phyloP scores from a whole-genome alignment of 345 rosid genomes.

The Moricandia moricandioides region DNA sequence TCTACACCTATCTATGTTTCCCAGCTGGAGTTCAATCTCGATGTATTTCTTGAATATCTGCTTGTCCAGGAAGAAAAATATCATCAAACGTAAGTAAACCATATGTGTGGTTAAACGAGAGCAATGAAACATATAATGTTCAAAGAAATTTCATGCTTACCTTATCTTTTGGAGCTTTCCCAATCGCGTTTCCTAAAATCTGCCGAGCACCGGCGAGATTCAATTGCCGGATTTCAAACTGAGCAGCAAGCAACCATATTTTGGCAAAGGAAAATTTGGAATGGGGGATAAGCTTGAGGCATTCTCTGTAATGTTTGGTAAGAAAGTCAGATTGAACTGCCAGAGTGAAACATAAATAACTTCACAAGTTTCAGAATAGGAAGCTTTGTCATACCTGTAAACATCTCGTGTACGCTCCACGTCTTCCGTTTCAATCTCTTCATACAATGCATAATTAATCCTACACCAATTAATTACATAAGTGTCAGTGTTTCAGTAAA shows the following conservation, averaged over 20 bases:
- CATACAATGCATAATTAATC: constrained; percentile 15
- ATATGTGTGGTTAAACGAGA: background rate
- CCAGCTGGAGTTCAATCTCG: background rate
- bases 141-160: background rate
- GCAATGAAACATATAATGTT: background rate
- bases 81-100: background rate
- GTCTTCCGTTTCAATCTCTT: constrained; percentile 5
- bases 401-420: constrained; percentile 13
- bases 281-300: constrained; percentile 13
- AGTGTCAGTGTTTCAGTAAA: background rate
- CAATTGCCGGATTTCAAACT: constrained; percentile 1
- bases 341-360: background rate
- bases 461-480: background rate
- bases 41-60: constrained; percentile 13
- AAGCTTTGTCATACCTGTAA: background rate
- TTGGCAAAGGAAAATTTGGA: constrained; percentile 12
- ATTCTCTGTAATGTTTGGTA: background rate
- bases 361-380: background rate
- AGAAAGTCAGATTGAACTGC: background rate
- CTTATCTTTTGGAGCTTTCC: constrained; percentile 17
- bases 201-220: constrained; percentile 1
- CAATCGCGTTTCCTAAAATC: constrained; percentile 8
- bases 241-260: constrained; percentile 7
- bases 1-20: constrained; percentile 1
- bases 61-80: background rate